These are phyloP conservation scores for Saccharomycopsis sp. DNA, from an alignment of 805 yeast genomes.

Conservation along the genomic window DNA sequence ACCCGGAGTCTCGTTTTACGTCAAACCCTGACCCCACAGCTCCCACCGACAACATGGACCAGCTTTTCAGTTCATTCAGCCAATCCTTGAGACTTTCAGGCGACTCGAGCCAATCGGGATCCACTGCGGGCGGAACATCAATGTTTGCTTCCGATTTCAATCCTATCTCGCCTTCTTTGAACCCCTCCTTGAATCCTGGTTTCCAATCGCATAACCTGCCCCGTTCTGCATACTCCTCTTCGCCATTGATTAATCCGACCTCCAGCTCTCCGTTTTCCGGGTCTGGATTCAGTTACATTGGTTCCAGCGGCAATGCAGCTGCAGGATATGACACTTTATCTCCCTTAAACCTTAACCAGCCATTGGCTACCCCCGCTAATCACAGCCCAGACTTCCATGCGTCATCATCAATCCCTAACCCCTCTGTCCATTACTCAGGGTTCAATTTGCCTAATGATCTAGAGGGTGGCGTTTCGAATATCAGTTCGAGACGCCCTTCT, in stretches of 20 bases:
- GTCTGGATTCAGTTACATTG: not conserved
- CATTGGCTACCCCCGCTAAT: not conserved
- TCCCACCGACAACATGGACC: not conserved
- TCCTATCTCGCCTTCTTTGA: not conserved
- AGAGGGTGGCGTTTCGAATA: constrained; percentile 58
- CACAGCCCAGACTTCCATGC: too few species aligned
- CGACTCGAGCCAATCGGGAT: not conserved
- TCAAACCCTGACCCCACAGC: not conserved
- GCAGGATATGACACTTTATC: not conserved
- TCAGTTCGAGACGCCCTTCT: constrained; percentile 65
- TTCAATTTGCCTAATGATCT: constrained; percentile 51
- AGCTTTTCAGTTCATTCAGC: not conserved
- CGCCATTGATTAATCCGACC: not conserved
- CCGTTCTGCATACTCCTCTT: not conserved
- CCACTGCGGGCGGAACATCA: not conserved
- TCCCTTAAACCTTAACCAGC: not conserved
- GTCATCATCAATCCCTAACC: not conserved
- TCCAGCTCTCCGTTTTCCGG: not conserved
- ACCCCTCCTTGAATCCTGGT: not conserved
- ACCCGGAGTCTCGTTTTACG: not conserved
- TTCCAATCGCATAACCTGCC: not conserved
- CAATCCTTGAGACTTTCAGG: not conserved
- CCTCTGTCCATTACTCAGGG: not conserved
- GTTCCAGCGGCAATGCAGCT: not conserved
- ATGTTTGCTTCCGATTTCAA: not conserved